Percentiles rank a stretch among this genome's conserved stretches.
These are phyloP conservation scores for Debaryomyces singareniensis DNA, from an alignment of 1,139 yeast genomes.

Conservation along the genomic window DNA sequence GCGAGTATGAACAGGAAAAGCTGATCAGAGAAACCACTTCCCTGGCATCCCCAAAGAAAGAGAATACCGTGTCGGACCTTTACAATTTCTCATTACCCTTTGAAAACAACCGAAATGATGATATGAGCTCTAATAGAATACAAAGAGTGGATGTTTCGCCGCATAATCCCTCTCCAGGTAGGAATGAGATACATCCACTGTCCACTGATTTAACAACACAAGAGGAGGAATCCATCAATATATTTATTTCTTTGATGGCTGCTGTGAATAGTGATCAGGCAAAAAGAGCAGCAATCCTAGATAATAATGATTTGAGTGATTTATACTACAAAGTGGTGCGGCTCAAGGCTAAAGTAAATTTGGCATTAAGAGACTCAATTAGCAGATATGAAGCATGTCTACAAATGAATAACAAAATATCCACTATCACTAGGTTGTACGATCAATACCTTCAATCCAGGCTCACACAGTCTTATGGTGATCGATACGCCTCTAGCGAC, in stretches of 20 bases:
- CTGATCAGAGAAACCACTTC: constrained; percentile 7
- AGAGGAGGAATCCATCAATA: constrained; percentile 64
- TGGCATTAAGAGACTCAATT: constrained; percentile 55
- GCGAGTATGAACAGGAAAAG: constrained; percentile 52
- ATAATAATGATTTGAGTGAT: constrained; percentile 57
- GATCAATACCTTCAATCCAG: constrained; percentile 73
- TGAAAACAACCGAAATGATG: constrained; percentile 7
- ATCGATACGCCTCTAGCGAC: too few relatives aligned
- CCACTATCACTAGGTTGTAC: constrained; percentile 71
- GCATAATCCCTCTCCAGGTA: neutral
- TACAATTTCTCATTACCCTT: constrained; percentile 19
- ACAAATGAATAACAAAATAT: constrained; percentile 76
- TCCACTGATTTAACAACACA: constrained; percentile 40
- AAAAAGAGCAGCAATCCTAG: constrained; percentile 44
- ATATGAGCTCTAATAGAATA: constrained; percentile 7
- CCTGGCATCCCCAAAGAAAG: constrained; percentile 12
- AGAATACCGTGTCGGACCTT: constrained; percentile 17
- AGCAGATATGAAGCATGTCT: constrained; percentile 65
- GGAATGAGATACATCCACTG: constrained; percentile 6
- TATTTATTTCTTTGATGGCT: constrained; percentile 64
- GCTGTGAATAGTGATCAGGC: constrained; percentile 44
- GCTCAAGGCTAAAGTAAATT: constrained; percentile 70
- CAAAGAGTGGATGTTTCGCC: neutral
- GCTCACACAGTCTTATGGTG: constrained; percentile 43
- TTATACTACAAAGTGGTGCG: constrained; percentile 59